Evolutionary conservation across 331 rosid genomes (phyloP), one percentile per base, ranked within the genome.

Genomic region (Prunus yedoensis): DNA sequence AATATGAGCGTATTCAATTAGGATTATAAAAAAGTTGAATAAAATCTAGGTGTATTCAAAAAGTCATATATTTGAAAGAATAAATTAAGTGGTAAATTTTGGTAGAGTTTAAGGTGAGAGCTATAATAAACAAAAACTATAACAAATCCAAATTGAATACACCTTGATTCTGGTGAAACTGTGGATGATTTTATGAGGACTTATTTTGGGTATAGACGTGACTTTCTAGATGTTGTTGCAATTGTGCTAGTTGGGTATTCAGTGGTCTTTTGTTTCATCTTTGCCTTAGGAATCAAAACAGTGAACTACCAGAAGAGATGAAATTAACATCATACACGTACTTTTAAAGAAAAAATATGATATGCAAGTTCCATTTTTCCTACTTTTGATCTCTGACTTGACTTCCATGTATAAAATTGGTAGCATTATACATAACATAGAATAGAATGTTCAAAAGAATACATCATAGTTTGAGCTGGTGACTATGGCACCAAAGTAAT

Each of bases 261-360:
- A 66, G 28, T 20, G 18, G 10, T 43, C 16, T 66, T 66, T 66
- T 15, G 10, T 18, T 66, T 66, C 53, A 13, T 43, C 52, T 43
- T 66, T 21, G 70, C 70, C 1, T 43, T 20, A 0, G 51, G 30
- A 20, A 66, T 66, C 70, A 66, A 66, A 2, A 43, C 2, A 66
- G 12, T 66, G 3, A 66, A 66, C 70, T 66, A 38, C 51, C 70
- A 66, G 38, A 66, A 66, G 52, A 66, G 70, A 66, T 66, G 70
- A 65, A 51, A 51, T 18, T 6, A 5, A 4, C 56, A 1, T 51
- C 20, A 18, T 51, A 51, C 56, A 14, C 1, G 56, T 51, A 51
- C 0, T 51, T 51, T 51, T 51, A 14, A 14, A 17, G 56, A 30
- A 30, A 30, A 51, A 10, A 54, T 20, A 20, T 51, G 60, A 54